Evolutionary conservation across 2,329 filamentous ascomycete genomes (phyloP).

Genomic region (Colletotrichum sp.): DNA sequence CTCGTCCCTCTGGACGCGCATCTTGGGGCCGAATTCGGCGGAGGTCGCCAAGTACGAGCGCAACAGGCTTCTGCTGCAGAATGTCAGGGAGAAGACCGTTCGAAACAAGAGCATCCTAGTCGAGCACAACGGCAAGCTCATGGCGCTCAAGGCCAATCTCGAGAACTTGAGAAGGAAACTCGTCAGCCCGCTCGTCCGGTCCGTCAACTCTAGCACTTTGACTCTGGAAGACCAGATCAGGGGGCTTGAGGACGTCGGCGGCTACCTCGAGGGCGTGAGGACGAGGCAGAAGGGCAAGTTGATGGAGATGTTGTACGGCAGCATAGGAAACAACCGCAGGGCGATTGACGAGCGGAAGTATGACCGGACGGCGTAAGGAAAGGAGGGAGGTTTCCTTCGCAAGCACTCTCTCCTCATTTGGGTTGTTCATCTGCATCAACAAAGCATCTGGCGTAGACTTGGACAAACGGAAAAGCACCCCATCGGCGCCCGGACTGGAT

Average conservation of each 20-base stretch:
- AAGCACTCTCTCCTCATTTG: not conserved
- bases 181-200: constrained; percentile 81
- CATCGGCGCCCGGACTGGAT: not conserved
- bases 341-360: constrained; percentile 33
- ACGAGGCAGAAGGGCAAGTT: constrained; percentile 83
- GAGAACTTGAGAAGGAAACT: constrained; percentile 85
- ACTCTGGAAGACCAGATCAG: constrained; percentile 85
- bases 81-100: constrained; percentile 82
- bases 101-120: constrained; percentile 86
- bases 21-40: constrained; percentile 77
- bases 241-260: constrained; percentile 80
- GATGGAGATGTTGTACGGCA: constrained; percentile 79
- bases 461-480: not conserved
- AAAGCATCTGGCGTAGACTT: not conserved
- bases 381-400: not conserved
- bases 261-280: constrained; percentile 76
- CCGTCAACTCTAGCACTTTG: constrained; percentile 70
- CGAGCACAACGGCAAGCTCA: constrained; percentile 83
- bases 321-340: constrained; percentile 31
- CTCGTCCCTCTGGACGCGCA: constrained; percentile 82
- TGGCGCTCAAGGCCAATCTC: constrained; percentile 84
- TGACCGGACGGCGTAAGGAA: not conserved
- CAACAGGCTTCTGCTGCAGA: constrained; percentile 80
- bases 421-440: not conserved
- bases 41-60: constrained; percentile 90